Conservation (phyloP, 768 basidiomycete genomes). For the Peribolospora baueri region DNA sequence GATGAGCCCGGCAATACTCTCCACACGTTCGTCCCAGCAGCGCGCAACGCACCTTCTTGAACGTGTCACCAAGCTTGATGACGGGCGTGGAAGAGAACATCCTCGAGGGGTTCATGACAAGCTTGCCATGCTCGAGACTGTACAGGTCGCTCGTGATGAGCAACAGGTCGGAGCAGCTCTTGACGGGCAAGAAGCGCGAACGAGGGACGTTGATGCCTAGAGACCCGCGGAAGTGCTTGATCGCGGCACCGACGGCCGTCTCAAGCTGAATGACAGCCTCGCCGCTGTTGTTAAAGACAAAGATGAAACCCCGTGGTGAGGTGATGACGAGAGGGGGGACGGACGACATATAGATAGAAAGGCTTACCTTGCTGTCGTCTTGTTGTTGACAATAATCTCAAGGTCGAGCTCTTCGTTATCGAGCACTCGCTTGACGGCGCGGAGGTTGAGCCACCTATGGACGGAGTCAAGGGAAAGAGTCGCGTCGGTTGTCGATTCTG, state of each 20-base stretch:
- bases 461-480: neutral
- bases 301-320: neutral
- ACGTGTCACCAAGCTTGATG: conserved; percentile 83
- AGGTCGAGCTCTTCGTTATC: conserved; percentile 61
- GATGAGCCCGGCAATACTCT: too few species aligned
- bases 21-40: neutral
- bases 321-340: neutral
- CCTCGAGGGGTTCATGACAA: conserved; percentile 55
- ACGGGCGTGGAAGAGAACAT: conserved; percentile 72
- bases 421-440: conserved; percentile 75
- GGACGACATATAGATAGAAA: neutral
- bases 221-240: conserved; percentile 77
- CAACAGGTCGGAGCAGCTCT: conserved; percentile 52
- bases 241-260: conserved; percentile 78
- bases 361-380: conserved; percentile 1
- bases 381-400: conserved; percentile 73
- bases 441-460: conserved; percentile 19
- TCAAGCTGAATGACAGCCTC: conserved; percentile 70
- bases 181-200: conserved; percentile 51
- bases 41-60: conserved; percentile 54
- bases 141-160: conserved; percentile 85
- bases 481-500: too few species aligned
- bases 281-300: conserved; percentile 32
- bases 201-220: conserved; percentile 90
- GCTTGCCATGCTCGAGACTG: conserved; percentile 62